A percentile compares a stretch with the other conserved stretches of the same genome.
phyloP scores from a whole-genome alignment of 2,329 filamentous ascomycete genomes.

The Bertia moriformis region DNA sequence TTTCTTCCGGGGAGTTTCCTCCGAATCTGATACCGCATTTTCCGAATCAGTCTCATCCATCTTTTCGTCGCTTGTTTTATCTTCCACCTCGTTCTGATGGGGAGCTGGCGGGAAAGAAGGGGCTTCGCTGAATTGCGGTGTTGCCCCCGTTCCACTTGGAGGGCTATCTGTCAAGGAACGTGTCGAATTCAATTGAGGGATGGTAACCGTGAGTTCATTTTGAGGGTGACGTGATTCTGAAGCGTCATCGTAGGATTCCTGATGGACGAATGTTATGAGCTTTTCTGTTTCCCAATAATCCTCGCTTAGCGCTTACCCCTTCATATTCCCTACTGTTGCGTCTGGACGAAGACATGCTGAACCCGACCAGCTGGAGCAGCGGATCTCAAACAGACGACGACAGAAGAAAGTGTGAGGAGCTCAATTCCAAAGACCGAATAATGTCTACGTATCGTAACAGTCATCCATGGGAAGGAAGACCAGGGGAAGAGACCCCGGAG shows the following conservation, averaged over 20 bases:
- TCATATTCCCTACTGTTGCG: background rate
- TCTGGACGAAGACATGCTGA: background rate
- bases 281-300: background rate
- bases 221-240: background rate
- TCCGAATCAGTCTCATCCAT: background rate
- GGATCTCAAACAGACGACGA: too few relatives aligned
- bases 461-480: too few relatives aligned
- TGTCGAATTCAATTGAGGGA: background rate
- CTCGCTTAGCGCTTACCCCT: background rate
- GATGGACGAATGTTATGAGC: too few relatives aligned
- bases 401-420: too few relatives aligned
- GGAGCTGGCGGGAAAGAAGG: background rate
- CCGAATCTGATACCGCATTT: background rate
- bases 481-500: too few relatives aligned
- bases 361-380: background rate
- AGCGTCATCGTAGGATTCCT: conserved; percentile 1
- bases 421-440: too few relatives aligned
- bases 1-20: background rate
- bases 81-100: background rate
- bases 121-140: background rate
- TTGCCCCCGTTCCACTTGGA: background rate
- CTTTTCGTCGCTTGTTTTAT: background rate
- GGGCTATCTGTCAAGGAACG: conserved; percentile 1
- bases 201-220: background rate
- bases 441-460: too few relatives aligned